A percentile compares a stretch with the other conserved stretches of the same genome.
Evolutionary conservation across 1,139 yeast species (phyloP).

Genomic region (Nakaseomyces delphensis): DNA sequence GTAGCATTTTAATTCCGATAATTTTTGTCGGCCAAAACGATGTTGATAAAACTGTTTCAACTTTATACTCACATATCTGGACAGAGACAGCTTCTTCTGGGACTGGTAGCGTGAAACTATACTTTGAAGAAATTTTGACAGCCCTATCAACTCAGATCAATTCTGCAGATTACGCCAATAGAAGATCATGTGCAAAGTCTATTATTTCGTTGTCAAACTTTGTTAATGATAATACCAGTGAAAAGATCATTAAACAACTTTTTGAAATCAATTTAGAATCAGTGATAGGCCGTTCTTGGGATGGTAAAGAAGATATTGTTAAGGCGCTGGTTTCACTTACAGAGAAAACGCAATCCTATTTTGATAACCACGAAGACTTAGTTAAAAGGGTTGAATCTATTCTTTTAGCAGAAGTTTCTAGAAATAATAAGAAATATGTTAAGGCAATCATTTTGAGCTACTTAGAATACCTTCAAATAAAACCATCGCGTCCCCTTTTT

Average conservation of each 20-base stretch:
- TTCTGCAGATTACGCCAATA: slow-evolving; percentile 53
- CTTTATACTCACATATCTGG: slow-evolving; percentile 63
- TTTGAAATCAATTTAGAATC: slow-evolving; percentile 53
- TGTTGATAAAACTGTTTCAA: slow-evolving; percentile 38
- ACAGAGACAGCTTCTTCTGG: slow-evolving; percentile 65
- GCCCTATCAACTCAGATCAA: slow-evolving; percentile 43
- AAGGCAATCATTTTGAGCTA: slow-evolving; percentile 42
- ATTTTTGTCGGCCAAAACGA: slow-evolving; percentile 75
- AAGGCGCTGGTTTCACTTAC: slow-evolving; percentile 60
- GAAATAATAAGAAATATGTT: slow-evolving; percentile 62
- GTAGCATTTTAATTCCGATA: slow-evolving; percentile 65
- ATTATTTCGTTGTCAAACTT: slow-evolving; percentile 52
- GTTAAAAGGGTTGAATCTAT: slow-evolving; percentile 36
- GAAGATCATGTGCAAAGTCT: slow-evolving; percentile 66
- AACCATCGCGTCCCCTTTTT: slow-evolving; percentile 27
- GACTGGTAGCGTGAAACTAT: slow-evolving; percentile 58
- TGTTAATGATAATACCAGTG: slow-evolving; percentile 33
- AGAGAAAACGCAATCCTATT: slow-evolving; percentile 36
- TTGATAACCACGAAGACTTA: slow-evolving; percentile 28
- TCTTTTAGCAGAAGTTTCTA: slow-evolving; percentile 52
- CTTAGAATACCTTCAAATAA: slow-evolving; percentile 41
- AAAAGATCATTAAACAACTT: slow-evolving; percentile 33
- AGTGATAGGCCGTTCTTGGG: slow-evolving; percentile 75
- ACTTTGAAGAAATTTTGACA: slow-evolving; percentile 59
- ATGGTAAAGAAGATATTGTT: slow-evolving; percentile 71